Conservation (phyloP, 805 yeast species). For the Tetrapisispora namnaoensis region DNA sequence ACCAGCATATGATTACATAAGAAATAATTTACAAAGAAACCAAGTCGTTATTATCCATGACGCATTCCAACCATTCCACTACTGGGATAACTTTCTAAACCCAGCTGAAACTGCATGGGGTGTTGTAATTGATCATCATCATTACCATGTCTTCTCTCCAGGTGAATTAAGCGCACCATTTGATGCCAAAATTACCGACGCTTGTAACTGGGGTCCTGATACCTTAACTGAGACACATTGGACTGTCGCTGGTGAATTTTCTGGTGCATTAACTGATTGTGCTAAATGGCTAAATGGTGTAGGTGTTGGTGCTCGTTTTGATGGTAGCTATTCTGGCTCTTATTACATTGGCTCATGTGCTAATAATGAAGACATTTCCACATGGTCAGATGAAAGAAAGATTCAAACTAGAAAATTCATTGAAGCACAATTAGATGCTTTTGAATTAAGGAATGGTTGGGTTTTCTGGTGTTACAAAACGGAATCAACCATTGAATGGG, state of each 20-base stretch:
- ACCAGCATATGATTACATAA: conserved; percentile 55
- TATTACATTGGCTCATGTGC: conserved; percentile 52
- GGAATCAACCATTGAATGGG: conserved; percentile 80
- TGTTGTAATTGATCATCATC: conserved; percentile 80
- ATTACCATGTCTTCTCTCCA: conserved; percentile 72
- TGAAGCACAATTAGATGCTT: conserved; percentile 89
- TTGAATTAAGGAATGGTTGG: conserved; percentile 73
- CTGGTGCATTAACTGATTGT: conserved; percentile 89
- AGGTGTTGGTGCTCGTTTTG: conserved; percentile 71
- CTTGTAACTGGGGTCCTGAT: conserved; percentile 42
- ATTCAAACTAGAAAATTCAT: conserved; percentile 54
- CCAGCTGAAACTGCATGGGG: conserved; percentile 42
- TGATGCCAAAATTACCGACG: conserved; percentile 50
- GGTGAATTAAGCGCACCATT: conserved; percentile 49
- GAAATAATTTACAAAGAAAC: conserved; percentile 40
- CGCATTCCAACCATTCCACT: conserved; percentile 54
- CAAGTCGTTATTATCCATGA: conserved; percentile 69
- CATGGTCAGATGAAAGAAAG: conserved; percentile 55
- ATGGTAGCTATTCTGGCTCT: conserved; percentile 42
- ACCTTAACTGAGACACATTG: conserved; percentile 51
- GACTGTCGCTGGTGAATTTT: conserved; percentile 80
- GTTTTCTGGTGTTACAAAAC: conserved; percentile 92
- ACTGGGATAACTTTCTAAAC: conserved; percentile 53
- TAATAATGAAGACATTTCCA: conserved; percentile 33
- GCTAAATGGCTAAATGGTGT: conserved; percentile 84